These are phyloP conservation scores for Carex littledalei DNA, from an alignment of 176 grass and related monocot species.

Conservation along the genomic window DNA sequence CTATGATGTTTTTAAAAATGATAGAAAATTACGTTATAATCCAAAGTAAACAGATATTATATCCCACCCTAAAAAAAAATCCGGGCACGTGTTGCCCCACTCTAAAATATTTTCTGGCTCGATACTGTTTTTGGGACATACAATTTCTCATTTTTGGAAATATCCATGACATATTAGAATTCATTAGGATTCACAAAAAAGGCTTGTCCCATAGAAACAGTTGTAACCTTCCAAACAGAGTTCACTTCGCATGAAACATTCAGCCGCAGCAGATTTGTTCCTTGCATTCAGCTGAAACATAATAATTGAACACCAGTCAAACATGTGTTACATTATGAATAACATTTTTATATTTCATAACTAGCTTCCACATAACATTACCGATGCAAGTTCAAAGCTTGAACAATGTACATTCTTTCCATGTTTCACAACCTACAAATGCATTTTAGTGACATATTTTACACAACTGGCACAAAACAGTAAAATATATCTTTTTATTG, in stretches of 20 bases:
- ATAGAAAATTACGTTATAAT: neutral
- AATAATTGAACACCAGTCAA: neutral
- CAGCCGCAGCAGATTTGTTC: conserved; percentile 87
- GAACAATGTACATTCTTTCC: conserved; percentile 95
- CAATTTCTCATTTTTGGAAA: conserved; percentile 3
- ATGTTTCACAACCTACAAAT: conserved; percentile 77
- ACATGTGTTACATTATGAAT: neutral
- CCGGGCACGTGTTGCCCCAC: neutral
- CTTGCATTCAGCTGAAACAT: conserved; percentile 87
- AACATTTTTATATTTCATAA: neutral
- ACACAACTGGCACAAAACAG: conserved; percentile 3
- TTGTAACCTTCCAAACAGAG: conserved; percentile 85
- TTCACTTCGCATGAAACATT: conserved; percentile 87
- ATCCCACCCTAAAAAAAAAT: neutral
- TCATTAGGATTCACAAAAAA: neutral
- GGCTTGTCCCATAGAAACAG: neutral
- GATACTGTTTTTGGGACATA: neutral
- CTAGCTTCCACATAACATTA: conserved; percentile 38
- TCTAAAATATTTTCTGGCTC: neutral
- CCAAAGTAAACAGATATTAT: neutral
- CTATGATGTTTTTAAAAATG: neutral
- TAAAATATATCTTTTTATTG: conserved; percentile 17
- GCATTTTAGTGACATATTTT: conserved; percentile 1
- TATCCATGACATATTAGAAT: conserved; percentile 1
- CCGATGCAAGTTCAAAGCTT: conserved; percentile 92